Evolutionary conservation across 129 eudicot genomes (phyloP), one percentile per base, ranked within the genome.

Genomic region (Glebionis coronaria): DNA sequence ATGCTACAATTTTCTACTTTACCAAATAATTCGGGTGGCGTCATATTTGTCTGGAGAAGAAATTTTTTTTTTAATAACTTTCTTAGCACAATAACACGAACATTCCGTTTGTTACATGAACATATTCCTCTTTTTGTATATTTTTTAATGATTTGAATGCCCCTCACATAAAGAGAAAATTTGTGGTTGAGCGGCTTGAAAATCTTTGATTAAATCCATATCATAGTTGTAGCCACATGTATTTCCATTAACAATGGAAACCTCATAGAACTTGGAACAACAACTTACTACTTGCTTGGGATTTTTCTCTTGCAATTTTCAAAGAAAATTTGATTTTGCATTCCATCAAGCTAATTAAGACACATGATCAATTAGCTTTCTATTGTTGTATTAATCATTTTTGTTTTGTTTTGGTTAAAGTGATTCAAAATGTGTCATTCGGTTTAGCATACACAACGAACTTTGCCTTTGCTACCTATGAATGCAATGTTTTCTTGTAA

Each of bases 221-320:
- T n/a, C 51, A 61, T 61, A 49, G 73, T 75, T 68, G 69, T 67
- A 49, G 68, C 60, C 79, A 59, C 79, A 75, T 75, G 79, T 75
- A 68, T 46, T 46, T 38, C 63, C 72, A 67, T 58, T 59, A 54
- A 67, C 18, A 15, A 21, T 52, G 56, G 45, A 63, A 25, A 28
- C 63, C 61, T 73, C 52, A 27, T 45, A 60, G 25, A 51, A 49
- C 49, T 63, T 57, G 51, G 61, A 49, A 66, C 61, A 57, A 66
- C 54, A 66, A 57, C 58, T 25, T 45, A 67, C 45, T 25, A 57
- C 58, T 25, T 45, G 61, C 45, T 25, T 75, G 50, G 44, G 9
- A 67, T 49, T 67, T 67, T 42, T 56, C 67, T 35, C 27, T 45
- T 10, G 15, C 38, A 44, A 54, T 55, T 64, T 18, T 51, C 47